Evolutionary conservation across 2,329 filamentous ascomycete genomes (phyloP), one percentile per base, ranked within the genome.

Genomic region (Fusarium phyllophilum): DNA sequence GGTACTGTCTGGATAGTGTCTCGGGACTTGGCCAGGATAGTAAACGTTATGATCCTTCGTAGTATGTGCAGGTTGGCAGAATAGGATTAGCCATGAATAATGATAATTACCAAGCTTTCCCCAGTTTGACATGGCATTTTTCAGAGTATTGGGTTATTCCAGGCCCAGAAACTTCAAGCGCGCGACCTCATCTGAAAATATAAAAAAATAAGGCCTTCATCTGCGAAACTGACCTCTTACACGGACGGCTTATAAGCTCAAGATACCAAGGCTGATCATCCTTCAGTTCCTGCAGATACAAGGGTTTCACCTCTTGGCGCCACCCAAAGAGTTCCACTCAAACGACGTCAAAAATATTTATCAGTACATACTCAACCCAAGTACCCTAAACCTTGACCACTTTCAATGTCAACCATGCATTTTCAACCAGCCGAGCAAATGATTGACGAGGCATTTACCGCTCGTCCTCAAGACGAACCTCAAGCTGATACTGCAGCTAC

Each of bases 381-480:
- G 26, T 39, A 68, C 68, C 69, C 67, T 62, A 62, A 72, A 66
- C 55, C 36, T 46, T 56, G 24, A 61, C 39, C n/a, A 63, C 31
- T 52, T n/a, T 49, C 36, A 48, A 62, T 58, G 36, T 33, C 31
- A 49, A 64, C 24, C 31, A 83, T 83, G 81, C 81, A 82, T 71
- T 81, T 81, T 38, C 81, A 79, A 66, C 78, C 81, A 26, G 72
- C 80, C 51, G 81, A 80, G 41, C 72, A 71, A 57, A 74, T 76
- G 51, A 72, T 66, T 29, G 78, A 81, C 29, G 79, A 81, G 36
- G 73, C 70, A 44, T 77, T 80, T 62, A 64, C 77, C 24, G 51
- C 73, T 24, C 74, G 74, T 31, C 68, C 75, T 11, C 72, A 72
- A 17, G 75, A 62, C 34, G 73, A 70, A 36, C 22, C 52, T 24